Evolutionary conservation across 169 alveolate genomes (phyloP), one percentile per base, ranked within the genome.

Genomic region (Theileria orientalis): DNA sequence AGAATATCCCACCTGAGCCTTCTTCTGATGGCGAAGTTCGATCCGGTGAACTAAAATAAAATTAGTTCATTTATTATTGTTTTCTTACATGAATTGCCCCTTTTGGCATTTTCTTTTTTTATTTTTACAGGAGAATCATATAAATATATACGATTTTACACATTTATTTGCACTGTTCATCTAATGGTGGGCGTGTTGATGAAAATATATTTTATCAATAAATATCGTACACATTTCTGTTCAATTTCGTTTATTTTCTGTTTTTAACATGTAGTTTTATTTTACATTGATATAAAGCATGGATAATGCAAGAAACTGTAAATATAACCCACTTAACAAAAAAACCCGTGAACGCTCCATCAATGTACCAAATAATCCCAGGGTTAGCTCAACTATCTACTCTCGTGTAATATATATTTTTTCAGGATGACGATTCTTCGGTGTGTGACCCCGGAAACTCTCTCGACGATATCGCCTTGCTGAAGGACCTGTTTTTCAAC

Each of bases 1-100:
- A 92, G 94, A 37, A 92, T 84, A 60, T 92, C 93, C 67, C 87
- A 76, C 37, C 90, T 83, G 63, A 77, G 68, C 56, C 89, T 59
- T 14, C 96, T 71, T 56, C 92, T 59, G 69, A 87, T 62, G 61
- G 89, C 84, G 46, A 82, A 82, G 79, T 82, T 82, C 0, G 85
- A 54, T 21, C 89, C 89, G 23, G 89, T 82, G 30, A 72, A 54
- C 89, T 82, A 44, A 35, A 70, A 19, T 7, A 30, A 23, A 13
- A 29, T 19, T 8, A 37, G 19, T 19, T 14, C 11, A 6, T 40
- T 11, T n/a, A 13, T 21, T 0, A 16, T n/a, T 23, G 9, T 13
- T n/a, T 27, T 59, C 89, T n/a, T 47, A 82, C 89, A 46, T 82
- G 89, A 16, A 82, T 74, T 21, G 89, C 89, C 51, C 89, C 89